Evolutionary conservation across 495 filamentous ascomycete genomes (phyloP).

Genomic region (Aspergillus hancockii): DNA sequence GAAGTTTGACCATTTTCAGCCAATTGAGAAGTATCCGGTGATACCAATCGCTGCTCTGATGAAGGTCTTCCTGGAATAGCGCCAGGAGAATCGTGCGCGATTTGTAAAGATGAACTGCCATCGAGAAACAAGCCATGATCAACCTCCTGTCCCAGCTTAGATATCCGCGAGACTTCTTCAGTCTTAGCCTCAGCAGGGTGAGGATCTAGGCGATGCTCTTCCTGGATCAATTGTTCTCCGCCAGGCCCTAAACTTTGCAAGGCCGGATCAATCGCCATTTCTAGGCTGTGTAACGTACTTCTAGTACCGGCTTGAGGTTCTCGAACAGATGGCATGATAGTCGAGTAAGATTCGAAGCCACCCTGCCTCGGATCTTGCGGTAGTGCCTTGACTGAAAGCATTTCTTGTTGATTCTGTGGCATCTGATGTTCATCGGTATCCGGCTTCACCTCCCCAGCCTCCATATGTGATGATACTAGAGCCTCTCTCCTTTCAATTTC

Average conservation of each 20-base stretch:
- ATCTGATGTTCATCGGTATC: neutral
- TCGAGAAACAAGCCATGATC: slow-evolving; percentile 21
- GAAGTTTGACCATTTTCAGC: neutral
- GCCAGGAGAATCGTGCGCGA: neutral
- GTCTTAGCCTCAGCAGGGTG: neutral
- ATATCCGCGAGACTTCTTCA: neutral
- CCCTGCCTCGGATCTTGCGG: slow-evolving; percentile 8
- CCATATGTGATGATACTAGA: neutral
- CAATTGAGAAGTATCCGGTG: slow-evolving; percentile 28
- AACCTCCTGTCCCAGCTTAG: neutral
- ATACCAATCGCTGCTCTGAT: slow-evolving; percentile 21
- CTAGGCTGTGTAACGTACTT: neutral
- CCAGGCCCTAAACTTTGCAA: slow-evolving; percentile 7
- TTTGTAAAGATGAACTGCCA: slow-evolving; percentile 17
- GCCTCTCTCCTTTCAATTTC: neutral
- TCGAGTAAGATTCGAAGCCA: slow-evolving; percentile 8
- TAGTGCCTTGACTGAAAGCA: neutral
- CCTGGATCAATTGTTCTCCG: neutral
- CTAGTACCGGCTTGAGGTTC: neutral
- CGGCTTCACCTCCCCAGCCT: neutral
- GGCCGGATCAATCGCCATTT: slow-evolving; percentile 21
- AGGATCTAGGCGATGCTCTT: neutral
- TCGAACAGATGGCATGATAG: neutral
- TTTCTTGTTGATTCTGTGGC: neutral
- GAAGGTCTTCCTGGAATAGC: neutral